Percentiles rank a stretch among this genome's conserved stretches.
phyloP scores from a whole-genome alignment of 345 rosid species.

The Eucalyptus sideroxylon region DNA sequence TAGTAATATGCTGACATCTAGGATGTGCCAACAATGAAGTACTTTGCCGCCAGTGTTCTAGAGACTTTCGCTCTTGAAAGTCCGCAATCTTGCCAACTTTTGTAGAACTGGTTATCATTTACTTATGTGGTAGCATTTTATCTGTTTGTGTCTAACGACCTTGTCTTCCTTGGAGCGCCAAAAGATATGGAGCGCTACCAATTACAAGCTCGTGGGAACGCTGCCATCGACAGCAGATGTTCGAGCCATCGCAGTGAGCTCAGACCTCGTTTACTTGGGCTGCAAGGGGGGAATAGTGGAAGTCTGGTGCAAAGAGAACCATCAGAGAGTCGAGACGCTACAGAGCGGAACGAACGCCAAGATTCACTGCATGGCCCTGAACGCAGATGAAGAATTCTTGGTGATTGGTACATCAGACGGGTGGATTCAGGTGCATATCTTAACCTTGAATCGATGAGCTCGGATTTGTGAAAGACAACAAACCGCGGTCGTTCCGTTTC shows the following conservation, averaged over 20 bases:
- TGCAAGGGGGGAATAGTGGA: slow-evolving; percentile 51
- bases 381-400: slow-evolving; percentile 33
- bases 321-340: slow-evolving; percentile 25
- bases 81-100: neutral
- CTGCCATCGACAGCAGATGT: slow-evolving; percentile 28
- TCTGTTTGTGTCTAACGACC: neutral
- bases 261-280: slow-evolving; percentile 51
- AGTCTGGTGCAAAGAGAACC: slow-evolving; percentile 55
- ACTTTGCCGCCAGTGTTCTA: neutral
- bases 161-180: neutral
- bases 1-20: neutral
- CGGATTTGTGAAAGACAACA: neutral
- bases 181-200: slow-evolving; percentile 49
- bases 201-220: slow-evolving; percentile 27
- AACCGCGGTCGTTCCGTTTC: neutral
- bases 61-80: neutral
- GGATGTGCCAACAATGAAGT: neutral
- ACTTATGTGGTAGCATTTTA: neutral
- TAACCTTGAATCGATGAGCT: neutral
- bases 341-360: slow-evolving; percentile 26
- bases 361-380: slow-evolving; percentile 40
- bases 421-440: slow-evolving; percentile 32
- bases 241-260: slow-evolving; percentile 34
- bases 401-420: slow-evolving; percentile 60
- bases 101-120: neutral